phyloP scores from a whole-genome alignment of 495 filamentous ascomycete genomes.

The Xylaria cubensis region DNA sequence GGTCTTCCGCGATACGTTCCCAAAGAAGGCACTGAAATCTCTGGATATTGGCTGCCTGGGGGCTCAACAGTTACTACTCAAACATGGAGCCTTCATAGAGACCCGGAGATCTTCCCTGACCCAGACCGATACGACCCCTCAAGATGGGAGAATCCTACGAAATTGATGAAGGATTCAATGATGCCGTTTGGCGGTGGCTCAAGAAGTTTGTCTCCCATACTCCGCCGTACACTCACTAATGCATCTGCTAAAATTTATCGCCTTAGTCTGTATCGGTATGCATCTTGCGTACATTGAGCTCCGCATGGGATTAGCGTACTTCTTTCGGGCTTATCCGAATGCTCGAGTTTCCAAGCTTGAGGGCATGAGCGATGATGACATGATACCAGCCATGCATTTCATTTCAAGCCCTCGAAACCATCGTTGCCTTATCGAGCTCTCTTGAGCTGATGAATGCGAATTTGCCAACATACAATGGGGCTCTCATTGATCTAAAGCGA shows the following conservation, averaged over 20 bases:
- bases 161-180: constrained; percentile 60
- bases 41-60: constrained; percentile 39
- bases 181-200: constrained; percentile 60
- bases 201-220: constrained; percentile 32
- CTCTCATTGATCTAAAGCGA: not conserved
- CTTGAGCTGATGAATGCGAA: not conserved
- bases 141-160: constrained; percentile 47
- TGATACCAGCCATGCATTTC: constrained; percentile 51
- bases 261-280: constrained; percentile 46
- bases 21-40: constrained; percentile 35
- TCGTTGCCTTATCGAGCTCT: constrained; percentile 52
- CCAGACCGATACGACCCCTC: constrained; percentile 41
- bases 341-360: constrained; percentile 39
- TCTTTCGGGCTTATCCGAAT: constrained; percentile 44
- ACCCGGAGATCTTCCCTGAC: constrained; percentile 41
- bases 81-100: constrained; percentile 51
- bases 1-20: constrained; percentile 47
- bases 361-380: constrained; percentile 53
- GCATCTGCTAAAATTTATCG: constrained; percentile 43
- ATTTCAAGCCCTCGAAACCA: constrained; percentile 51
- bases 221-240: not conserved
- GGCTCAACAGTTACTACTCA: constrained; percentile 45
- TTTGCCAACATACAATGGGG: no score
- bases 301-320: constrained; percentile 38
- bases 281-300: constrained; percentile 45